Percentiles rank a stretch among this genome's conserved stretches.
Conservation (phyloP, 202 grass and related monocot genomes). For the Bolboschoenoplectus hybrid region DNA sequence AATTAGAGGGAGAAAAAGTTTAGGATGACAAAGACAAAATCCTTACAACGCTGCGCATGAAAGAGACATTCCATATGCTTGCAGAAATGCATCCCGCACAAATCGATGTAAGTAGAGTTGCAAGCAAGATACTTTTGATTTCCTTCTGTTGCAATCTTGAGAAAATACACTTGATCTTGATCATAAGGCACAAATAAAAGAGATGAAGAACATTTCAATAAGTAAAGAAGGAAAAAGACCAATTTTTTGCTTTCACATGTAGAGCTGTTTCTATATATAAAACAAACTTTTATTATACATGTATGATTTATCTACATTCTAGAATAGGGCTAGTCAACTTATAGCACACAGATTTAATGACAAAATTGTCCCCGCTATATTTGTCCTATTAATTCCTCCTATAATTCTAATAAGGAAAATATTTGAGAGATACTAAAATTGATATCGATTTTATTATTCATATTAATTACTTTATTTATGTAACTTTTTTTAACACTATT, state of each 20-base stretch:
- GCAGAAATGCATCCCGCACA: slow-evolving; percentile 22
- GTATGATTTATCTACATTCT: background rate
- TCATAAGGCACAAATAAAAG: background rate
- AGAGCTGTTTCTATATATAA: background rate
- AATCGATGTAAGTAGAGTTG: background rate
- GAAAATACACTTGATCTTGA: background rate
- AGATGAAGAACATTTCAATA: background rate
- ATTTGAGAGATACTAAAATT: too few relatives aligned
- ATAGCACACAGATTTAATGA: background rate
- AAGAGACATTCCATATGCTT: slow-evolving; percentile 24
- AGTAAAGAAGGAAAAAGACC: background rate
- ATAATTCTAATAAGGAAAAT: too few relatives aligned
- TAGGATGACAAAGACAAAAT: background rate
- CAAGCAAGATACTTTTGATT: background rate
- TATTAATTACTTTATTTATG: too few relatives aligned
- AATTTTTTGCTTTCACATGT: background rate
- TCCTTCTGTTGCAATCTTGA: background rate
- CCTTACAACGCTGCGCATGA: slow-evolving; percentile 18
- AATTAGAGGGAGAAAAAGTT: background rate
- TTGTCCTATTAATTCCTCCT: background rate
- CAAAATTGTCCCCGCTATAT: background rate
- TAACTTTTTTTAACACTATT: too few relatives aligned
- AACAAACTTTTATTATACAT: background rate
- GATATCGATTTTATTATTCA: too few relatives aligned
- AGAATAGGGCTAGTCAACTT: background rate